Conservation (phyloP, 2,329 filamentous ascomycete genomes). For the Helminthosporium solani region DNA sequence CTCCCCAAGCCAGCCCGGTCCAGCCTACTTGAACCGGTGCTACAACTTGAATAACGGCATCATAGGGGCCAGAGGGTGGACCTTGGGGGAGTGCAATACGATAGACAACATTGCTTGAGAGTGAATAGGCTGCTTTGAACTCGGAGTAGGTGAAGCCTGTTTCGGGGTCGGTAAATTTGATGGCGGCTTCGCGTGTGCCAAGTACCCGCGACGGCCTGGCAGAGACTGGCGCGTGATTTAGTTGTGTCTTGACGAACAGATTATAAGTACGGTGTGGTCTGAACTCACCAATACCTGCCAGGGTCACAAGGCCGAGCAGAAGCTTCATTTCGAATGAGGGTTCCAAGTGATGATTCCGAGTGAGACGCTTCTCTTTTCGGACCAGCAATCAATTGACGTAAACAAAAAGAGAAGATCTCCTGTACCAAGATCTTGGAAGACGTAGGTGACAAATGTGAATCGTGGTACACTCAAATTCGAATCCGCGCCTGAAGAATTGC, state of each 20-base stretch:
- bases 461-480: constrained; percentile 4
- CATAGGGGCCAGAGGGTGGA: constrained; percentile 22
- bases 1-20: constrained; percentile 34
- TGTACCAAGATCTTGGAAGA: background rate
- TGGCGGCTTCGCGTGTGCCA: constrained; percentile 12
- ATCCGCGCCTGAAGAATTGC: constrained; percentile 8
- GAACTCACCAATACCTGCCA: constrained; percentile 24
- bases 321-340: constrained; percentile 23
- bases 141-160: constrained; percentile 39
- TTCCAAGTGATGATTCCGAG: no score
- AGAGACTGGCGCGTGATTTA: constrained; percentile 15
- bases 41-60: constrained; percentile 32
- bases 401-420: background rate
- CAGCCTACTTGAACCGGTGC: constrained; percentile 30
- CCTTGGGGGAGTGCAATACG: constrained; percentile 30
- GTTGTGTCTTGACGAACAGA: background rate
- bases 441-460: background rate
- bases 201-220: constrained; percentile 14
- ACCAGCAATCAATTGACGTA: constrained; percentile 11
- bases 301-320: constrained; percentile 15
- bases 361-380: no score
- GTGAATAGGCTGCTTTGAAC: constrained; percentile 29
- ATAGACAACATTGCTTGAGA: constrained; percentile 27
- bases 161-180: constrained; percentile 26
- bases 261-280: background rate